These are phyloP conservation scores for Bondarzewia mesenterica DNA, from an alignment of 1,284 basidiomycete genomes.

Conservation along the genomic window DNA sequence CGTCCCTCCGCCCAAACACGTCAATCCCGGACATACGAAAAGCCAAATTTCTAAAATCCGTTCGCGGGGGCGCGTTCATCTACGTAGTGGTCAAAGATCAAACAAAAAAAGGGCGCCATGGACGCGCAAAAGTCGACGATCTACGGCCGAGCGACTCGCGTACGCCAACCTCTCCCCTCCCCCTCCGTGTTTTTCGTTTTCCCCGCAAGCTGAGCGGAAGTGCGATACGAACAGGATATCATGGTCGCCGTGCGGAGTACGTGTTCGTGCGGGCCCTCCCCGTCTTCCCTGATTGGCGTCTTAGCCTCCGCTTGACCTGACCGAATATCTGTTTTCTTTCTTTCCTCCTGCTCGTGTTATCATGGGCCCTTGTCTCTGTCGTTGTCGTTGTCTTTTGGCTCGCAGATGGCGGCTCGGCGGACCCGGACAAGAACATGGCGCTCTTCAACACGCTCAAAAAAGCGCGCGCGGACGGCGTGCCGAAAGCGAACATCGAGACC, in stretches of 20 bases:
- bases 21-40: too few relatives aligned
- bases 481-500: slow-evolving; percentile 71
- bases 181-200: not conserved
- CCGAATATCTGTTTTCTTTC: too few relatives aligned
- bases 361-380: not conserved
- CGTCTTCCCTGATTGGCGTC: not conserved
- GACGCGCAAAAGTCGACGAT: slow-evolving; percentile 59
- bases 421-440: slow-evolving; percentile 56
- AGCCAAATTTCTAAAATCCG: too few relatives aligned
- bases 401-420: slow-evolving; percentile 55
- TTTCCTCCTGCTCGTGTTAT: too few relatives aligned
- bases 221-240: slow-evolving; percentile 48
- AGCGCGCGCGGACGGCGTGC: slow-evolving; percentile 60
- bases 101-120: slow-evolving; percentile 68
- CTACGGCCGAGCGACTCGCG: slow-evolving; percentile 52
- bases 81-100: slow-evolving; percentile 83
- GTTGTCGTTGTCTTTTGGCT: not conserved
- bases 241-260: slow-evolving; percentile 53
- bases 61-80: too few relatives aligned
- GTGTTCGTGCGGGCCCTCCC: not conserved
- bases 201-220: not conserved
- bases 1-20: too few relatives aligned
- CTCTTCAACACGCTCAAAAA: slow-evolving; percentile 55
- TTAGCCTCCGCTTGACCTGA: not conserved
- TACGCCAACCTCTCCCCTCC: slow-evolving; percentile 24